These are phyloP conservation scores for Cyberlindnera bimundalis DNA, from an alignment of 805 yeast genomes.

Conservation along the genomic window DNA sequence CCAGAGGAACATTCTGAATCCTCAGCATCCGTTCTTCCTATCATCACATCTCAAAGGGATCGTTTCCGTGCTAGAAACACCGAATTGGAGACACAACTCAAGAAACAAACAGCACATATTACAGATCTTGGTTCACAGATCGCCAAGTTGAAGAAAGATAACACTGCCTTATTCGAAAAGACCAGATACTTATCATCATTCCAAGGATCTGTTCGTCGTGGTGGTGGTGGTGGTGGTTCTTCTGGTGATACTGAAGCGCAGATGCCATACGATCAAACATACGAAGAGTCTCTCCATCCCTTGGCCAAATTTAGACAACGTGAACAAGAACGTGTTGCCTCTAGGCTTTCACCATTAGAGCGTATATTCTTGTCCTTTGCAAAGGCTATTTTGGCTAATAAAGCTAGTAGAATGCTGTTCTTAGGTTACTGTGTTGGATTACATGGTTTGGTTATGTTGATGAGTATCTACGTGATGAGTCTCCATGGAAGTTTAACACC, in stretches of 20 bases:
- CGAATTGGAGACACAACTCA: slow-evolving; percentile 79
- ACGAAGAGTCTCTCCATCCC: slow-evolving; percentile 79
- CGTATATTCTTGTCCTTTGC: slow-evolving; percentile 72
- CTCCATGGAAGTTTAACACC: slow-evolving; percentile 32
- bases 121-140: slow-evolving; percentile 64
- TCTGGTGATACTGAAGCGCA: slow-evolving; percentile 39
- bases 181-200: slow-evolving; percentile 63
- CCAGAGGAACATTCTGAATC: slow-evolving; percentile 28
- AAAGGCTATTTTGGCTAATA: slow-evolving; percentile 69
- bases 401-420: slow-evolving; percentile 68
- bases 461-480: slow-evolving; percentile 53
- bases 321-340: slow-evolving; percentile 71
- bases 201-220: slow-evolving; percentile 22
- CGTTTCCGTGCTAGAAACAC: slow-evolving; percentile 79
- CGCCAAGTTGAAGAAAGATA: slow-evolving; percentile 63
- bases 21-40: slow-evolving; percentile 66
- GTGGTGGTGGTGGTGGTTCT: not conserved
- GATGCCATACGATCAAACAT: slow-evolving; percentile 51
- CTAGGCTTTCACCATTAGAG: slow-evolving; percentile 74
- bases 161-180: slow-evolving; percentile 75
- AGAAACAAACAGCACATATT: slow-evolving; percentile 50
- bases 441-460: slow-evolving; percentile 68
- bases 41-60: slow-evolving; percentile 92
- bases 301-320: slow-evolving; percentile 75
- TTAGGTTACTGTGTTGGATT: slow-evolving; percentile 69